Base-by-base conservation (phyloP, 2,329 filamentous ascomycete genomes). In the Metarhizium robertsii region DNA sequence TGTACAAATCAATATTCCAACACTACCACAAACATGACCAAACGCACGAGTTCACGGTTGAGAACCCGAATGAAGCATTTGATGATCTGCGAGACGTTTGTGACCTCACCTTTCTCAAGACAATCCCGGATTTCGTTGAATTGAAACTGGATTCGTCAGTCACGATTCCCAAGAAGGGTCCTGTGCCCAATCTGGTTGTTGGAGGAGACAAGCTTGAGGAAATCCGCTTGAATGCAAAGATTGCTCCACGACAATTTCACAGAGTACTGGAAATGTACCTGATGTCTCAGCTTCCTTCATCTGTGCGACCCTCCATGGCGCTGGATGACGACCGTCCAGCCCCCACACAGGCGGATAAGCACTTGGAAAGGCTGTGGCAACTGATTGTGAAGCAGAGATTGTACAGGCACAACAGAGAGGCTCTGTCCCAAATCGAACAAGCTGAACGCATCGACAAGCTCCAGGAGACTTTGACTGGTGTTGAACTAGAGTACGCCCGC, bases 11-110 rank as follows among this genome's bases (percentile, higher is more conserved):
- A 51, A 89, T 97, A 61, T 92, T 90, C 65, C 73, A 79, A 7
- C 73, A 84, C 61, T 87, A 89, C 60, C 78, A 87, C 56, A 76
- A 81, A 38, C 81, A 87, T 55, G 69, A 80, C 0, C 84, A 86
- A 58, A 87, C 91, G 7, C 78, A 84, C 54, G 92, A 97, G 67
- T 81, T 99, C 64, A 95, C 92, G 0, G 86, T 99, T 6, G 94
- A 99, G 72, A 92, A 97, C 59, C 95, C 94, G 0, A 97, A 89
- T 65, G 88, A 92, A 66, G 83, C 80, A 1, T 95, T 95, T 62
- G 88, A 94, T 65, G 83, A 90, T 57, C 75, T 95, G 63, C 82
- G 90, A 61, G 89, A 94, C 66, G 75, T 86, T 53, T 85, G 83
- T 62, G 90, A 95, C 64, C 73, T 92, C 36, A 73, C 76, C 4